Conservation (phyloP, 345 rosid species). For the Sonneratia caseolaris region DNA sequence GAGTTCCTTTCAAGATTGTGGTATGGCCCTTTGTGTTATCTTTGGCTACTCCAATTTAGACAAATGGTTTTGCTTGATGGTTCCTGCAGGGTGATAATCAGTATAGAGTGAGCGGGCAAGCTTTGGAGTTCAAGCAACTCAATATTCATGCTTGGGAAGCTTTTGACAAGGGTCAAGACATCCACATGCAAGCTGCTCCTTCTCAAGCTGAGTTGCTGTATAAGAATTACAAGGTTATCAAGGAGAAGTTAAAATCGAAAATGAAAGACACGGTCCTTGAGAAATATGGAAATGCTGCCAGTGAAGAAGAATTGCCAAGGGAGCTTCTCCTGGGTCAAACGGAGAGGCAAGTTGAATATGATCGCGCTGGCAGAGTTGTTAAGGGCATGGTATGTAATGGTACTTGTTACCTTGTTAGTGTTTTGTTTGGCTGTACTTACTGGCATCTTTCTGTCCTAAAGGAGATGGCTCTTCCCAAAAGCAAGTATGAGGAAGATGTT, state of each 20-base stretch:
- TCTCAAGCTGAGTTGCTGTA: conserved; percentile 68
- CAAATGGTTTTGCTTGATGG: neutral
- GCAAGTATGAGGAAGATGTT: conserved; percentile 57
- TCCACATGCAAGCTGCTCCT: conserved; percentile 73
- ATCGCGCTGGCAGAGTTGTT: conserved; percentile 58
- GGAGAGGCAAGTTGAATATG: conserved; percentile 67
- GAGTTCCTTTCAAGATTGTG: conserved; percentile 8
- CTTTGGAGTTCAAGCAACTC: conserved; percentile 58
- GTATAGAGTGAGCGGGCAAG: conserved; percentile 65
- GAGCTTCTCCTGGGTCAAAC: conserved; percentile 75
- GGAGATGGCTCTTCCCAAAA: conserved; percentile 51
- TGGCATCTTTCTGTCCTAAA: neutral
- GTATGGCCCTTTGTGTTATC: neutral
- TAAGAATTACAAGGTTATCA: conserved; percentile 36
- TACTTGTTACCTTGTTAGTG: too few relatives aligned
- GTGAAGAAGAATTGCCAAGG: conserved; percentile 45
- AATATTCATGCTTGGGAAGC: conserved; percentile 55
- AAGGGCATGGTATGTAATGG: conserved; percentile 47
- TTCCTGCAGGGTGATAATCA: conserved; percentile 52
- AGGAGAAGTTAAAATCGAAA: conserved; percentile 41
- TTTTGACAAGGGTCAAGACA: conserved; percentile 66
- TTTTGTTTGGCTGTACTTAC: too few relatives aligned
- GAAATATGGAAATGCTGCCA: conserved; percentile 60
- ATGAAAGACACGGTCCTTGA: conserved; percentile 51
- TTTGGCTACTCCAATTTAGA: neutral